Evolutionary conservation across 306 rosid species (phyloP).

Genomic region (Quercus bicolor): DNA sequence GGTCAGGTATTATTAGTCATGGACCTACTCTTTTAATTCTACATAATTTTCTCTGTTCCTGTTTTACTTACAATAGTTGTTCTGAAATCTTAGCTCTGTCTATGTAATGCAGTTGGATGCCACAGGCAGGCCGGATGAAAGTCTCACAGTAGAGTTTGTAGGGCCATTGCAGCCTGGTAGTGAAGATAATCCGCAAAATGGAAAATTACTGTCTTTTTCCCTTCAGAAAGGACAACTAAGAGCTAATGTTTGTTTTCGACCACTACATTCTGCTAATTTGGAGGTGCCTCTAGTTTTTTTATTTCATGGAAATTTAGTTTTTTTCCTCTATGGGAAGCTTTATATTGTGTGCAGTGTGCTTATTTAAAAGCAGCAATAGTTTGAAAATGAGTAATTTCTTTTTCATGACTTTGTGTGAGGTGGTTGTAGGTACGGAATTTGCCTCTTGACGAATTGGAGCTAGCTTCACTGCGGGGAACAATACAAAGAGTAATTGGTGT

Average conservation of each 20-base stretch:
- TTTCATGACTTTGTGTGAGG: constrained; percentile 1
- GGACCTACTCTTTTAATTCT: background rate
- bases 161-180: constrained; percentile 63
- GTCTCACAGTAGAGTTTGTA: constrained; percentile 66
- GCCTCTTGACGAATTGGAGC: constrained; percentile 87
- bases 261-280: constrained; percentile 76
- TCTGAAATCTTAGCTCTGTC: constrained; percentile 24
- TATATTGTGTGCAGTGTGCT: constrained; percentile 1
- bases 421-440: constrained; percentile 62
- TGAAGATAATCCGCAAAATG: constrained; percentile 46
- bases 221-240: constrained; percentile 80
- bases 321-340: constrained; percentile 12
- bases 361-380: background rate
- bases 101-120: constrained; percentile 71
- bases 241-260: constrained; percentile 60
- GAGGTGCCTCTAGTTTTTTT: constrained; percentile 55
- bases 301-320: constrained; percentile 9
- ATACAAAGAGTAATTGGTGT: constrained; percentile 68
- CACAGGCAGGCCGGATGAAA: constrained; percentile 87
- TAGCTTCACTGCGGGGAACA: constrained; percentile 89
- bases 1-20: background rate
- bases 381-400: background rate
- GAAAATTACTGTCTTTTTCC: constrained; percentile 58
- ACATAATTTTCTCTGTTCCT: background rate
- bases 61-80: constrained; percentile 1